Percentiles rank a stretch among this genome's conserved stretches.
Evolutionary conservation across 371 early-diverging fungal genomes (phyloP).

Genomic region (Polyrhizophydium stewartii): DNA sequence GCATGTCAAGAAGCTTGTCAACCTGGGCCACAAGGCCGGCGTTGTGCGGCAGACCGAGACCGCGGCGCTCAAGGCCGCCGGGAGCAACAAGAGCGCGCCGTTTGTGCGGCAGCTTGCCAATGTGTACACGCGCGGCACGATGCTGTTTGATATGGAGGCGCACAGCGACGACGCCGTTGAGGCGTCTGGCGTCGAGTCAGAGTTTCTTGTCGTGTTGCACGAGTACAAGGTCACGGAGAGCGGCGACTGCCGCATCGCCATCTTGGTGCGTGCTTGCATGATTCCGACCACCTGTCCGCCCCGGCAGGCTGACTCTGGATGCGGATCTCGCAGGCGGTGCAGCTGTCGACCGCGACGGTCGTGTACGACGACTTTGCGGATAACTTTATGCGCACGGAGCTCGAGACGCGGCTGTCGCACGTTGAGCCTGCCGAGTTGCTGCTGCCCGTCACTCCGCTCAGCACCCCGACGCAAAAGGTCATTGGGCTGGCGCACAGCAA

Average conservation of each 20-base stretch:
- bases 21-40: slow-evolving; percentile 68
- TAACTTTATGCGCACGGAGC: slow-evolving; percentile 59
- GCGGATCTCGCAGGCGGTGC: slow-evolving; percentile 45
- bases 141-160: slow-evolving; percentile 62
- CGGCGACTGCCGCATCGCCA: slow-evolving; percentile 26
- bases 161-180: slow-evolving; percentile 5
- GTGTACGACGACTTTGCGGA: slow-evolving; percentile 74
- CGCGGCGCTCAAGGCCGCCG: slow-evolving; percentile 74
- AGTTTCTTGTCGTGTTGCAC: not conserved
- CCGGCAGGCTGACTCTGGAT: too few species aligned
- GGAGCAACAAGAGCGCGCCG: slow-evolving; percentile 67
- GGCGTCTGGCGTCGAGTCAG: not conserved
- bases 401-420: slow-evolving; percentile 75
- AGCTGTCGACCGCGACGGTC: slow-evolving; percentile 69
- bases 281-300: not conserved
- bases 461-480: slow-evolving; percentile 20
- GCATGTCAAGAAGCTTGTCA: slow-evolving; percentile 55
- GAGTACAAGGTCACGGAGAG: slow-evolving; percentile 29
- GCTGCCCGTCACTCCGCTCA: slow-evolving; percentile 39
- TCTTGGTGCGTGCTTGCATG: slow-evolving; percentile 14
- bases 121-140: slow-evolving; percentile 75
- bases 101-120: slow-evolving; percentile 71
- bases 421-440: slow-evolving; percentile 74
- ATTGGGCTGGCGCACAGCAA: not conserved
- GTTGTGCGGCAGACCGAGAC: slow-evolving; percentile 83